Conservation (phyloP, 2,329 filamentous ascomycete genomes). For the Arthrobotrys iridis region DNA sequence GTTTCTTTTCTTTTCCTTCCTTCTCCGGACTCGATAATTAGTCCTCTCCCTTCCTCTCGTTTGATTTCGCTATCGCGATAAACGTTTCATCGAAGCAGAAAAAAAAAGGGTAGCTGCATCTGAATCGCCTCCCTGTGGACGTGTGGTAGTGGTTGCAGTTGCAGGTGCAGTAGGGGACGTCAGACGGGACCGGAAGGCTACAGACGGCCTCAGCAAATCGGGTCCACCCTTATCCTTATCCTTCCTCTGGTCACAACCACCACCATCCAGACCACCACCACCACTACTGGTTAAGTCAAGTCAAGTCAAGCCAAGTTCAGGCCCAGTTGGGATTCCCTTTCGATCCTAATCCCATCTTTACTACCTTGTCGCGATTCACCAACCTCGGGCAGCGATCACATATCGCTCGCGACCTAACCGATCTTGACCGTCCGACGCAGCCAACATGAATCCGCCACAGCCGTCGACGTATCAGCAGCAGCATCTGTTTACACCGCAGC, state of each 20-base stretch:
- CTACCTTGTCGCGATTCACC: slow-evolving; percentile 26
- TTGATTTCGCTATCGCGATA: slow-evolving; percentile 48
- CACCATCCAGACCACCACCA: too few species aligned
- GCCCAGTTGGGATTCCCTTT: background rate
- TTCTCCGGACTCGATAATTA: background rate
- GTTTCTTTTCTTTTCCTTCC: slow-evolving; percentile 12
- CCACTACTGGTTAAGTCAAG: background rate
- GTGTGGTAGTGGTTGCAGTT: background rate
- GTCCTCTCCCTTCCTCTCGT: slow-evolving; percentile 17
- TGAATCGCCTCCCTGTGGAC: slow-evolving; percentile 21
- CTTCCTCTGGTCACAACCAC: slow-evolving; percentile 3
- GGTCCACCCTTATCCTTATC: slow-evolving; percentile 26
- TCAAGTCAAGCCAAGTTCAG: background rate
- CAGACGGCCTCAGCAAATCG: slow-evolving; percentile 48
- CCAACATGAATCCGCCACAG: slow-evolving; percentile 54
- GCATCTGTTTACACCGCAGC: slow-evolving; percentile 50
- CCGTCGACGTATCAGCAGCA: slow-evolving; percentile 47
- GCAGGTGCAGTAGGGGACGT: slow-evolving; percentile 38
- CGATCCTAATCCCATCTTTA: slow-evolving; percentile 31
- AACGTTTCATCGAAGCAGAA: slow-evolving; percentile 47
- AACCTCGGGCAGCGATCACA: slow-evolving; percentile 19
- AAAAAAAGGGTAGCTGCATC: slow-evolving; percentile 49
- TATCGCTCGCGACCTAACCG: slow-evolving; percentile 44
- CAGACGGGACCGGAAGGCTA: slow-evolving; percentile 51
- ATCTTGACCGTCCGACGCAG: slow-evolving; percentile 18